Evolutionary conservation across 495 filamentous ascomycete genomes (phyloP), one percentile per base, ranked within the genome.

Genomic region (Podospora conica): DNA sequence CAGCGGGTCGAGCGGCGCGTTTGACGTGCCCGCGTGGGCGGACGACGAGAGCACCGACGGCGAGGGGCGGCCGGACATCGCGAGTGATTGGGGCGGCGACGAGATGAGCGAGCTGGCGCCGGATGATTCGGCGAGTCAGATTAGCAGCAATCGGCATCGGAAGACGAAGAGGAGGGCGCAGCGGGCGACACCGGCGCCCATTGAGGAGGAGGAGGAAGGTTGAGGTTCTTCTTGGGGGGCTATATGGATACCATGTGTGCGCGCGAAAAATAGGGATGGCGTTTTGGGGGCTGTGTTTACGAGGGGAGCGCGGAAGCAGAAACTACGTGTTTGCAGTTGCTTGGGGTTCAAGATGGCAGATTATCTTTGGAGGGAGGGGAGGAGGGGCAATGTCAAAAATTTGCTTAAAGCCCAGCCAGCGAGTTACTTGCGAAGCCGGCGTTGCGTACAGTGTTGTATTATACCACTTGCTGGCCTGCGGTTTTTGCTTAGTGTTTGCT

Each of bases 111-210:
- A 91, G 65, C 77, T 96, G n/a, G 87, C 86, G 24, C 87, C 87
- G 1, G 87, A 90, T 70, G 87, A 90, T 72, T 84, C 81, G 53
- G 95, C 95, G 15, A 96, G 92, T 75, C 96, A 97, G 69, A 91
- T 97, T 62, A 89, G 87, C 69, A 90, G 87, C 53, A 89, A 86
- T 64, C 81, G 91, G 63, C 81, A 86, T 28, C 82, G 91, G 60
- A 79, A 90, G 71, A 88, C 86, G 6, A 91, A 91, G 80, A 76
- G 87, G 66, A 81, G 90, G 63, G 84, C 83, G 61, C 91, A 93
- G 77, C 81, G 91, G 71, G 83, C 89, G 11, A 96, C 92, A 3
- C 92, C 92, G 0, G 92, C 91, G 20, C 86, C 87, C 0, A 91
- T 96, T 9, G 91, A 92, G 76, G 93, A 97, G 76, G 91, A 95